Evolutionary conservation across 768 basidiomycete species (phyloP).

Genomic region (Exsudoporus frostii): DNA sequence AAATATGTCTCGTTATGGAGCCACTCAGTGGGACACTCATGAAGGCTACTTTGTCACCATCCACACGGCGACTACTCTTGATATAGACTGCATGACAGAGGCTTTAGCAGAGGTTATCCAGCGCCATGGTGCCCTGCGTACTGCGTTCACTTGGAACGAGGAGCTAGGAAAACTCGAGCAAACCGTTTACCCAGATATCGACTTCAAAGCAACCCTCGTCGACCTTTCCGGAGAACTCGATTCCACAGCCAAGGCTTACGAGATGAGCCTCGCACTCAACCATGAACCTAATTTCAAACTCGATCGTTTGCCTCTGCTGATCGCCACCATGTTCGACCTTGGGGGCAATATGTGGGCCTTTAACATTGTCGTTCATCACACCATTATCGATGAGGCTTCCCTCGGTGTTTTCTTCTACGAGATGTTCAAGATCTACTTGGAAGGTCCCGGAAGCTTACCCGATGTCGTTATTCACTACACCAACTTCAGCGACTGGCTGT

Average conservation of each 20-base stretch:
- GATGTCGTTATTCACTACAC: constrained; percentile 23
- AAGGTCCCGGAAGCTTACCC: constrained; percentile 24
- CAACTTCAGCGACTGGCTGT: constrained; percentile 25
- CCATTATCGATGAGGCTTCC: constrained; percentile 31
- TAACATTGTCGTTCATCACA: constrained; percentile 30
- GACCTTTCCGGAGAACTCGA: constrained; percentile 29
- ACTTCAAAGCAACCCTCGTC: constrained; percentile 21
- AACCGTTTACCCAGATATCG: constrained; percentile 28
- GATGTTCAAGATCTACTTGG: constrained; percentile 26
- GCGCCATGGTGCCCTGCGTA: constrained; percentile 31
- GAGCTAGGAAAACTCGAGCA: constrained; percentile 29
- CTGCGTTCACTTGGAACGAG: constrained; percentile 30
- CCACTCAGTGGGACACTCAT: constrained; percentile 33
- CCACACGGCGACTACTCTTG: constrained; percentile 23
- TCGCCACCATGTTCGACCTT: constrained; percentile 27
- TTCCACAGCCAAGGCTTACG: constrained; percentile 26
- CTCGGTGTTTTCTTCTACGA: constrained; percentile 32
- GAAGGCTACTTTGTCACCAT: constrained; percentile 24
- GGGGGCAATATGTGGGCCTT: constrained; percentile 24
- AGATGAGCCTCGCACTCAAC: constrained; percentile 27
- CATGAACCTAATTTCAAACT: constrained; percentile 24
- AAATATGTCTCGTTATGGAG: constrained; percentile 32
- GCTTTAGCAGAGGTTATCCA: constrained; percentile 27
- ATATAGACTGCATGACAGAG: constrained; percentile 26
- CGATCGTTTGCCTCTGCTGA: constrained; percentile 25